Percentiles rank a stretch among this genome's conserved stretches.
These are phyloP conservation scores for Lentinula lateritia DNA, from an alignment of 768 basidiomycete genomes.

Conservation along the genomic window DNA sequence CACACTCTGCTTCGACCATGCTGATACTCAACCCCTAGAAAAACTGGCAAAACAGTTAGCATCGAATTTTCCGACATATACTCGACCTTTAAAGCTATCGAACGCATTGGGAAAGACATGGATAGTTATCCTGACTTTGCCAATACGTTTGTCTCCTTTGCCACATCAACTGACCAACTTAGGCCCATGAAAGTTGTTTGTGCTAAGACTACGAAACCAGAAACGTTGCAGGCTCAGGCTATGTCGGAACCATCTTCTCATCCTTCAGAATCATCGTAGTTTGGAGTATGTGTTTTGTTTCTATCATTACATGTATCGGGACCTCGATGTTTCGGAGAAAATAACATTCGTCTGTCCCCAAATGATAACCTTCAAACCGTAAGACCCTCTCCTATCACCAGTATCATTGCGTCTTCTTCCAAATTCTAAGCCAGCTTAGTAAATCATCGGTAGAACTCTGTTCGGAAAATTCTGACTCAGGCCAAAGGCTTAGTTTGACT, in stretches of 20 bases:
- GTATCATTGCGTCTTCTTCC: constrained; percentile 13
- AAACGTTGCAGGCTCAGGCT: background rate
- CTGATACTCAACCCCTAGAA: background rate
- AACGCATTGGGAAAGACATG: background rate
- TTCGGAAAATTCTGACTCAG: background rate
- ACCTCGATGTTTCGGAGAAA: no score
- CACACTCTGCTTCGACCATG: background rate
- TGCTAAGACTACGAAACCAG: no score
- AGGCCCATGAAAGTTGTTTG: background rate
- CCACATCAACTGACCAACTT: background rate
- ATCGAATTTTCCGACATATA: constrained; percentile 1
- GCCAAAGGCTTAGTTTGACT: background rate
- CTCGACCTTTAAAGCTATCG: background rate
- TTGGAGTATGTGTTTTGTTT: background rate
- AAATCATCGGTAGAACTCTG: constrained; percentile 44
- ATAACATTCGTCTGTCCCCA: no score
- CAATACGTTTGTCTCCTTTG: background rate
- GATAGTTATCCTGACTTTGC: background rate
- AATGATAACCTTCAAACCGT: background rate
- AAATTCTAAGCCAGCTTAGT: constrained; percentile 43
- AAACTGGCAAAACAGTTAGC: background rate
- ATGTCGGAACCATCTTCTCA: background rate
- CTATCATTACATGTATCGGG: no score
- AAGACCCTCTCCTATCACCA: background rate
- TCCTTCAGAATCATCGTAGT: background rate